These are phyloP conservation scores for Citrus maxima DNA, from an alignment of 345 rosid species.

Conservation along the genomic window DNA sequence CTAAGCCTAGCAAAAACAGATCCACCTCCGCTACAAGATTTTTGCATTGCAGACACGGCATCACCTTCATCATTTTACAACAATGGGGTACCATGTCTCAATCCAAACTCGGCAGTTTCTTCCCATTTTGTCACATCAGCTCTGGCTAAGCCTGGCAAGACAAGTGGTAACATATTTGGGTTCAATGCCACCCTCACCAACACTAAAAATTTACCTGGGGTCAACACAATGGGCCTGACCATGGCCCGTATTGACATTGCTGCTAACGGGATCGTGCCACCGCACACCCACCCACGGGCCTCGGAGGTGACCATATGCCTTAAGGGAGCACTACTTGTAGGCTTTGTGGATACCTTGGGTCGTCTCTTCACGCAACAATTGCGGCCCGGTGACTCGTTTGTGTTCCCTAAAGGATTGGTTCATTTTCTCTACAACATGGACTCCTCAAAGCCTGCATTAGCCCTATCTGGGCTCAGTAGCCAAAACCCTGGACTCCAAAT, in stretches of 20 bases:
- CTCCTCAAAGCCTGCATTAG: slow-evolving; percentile 37
- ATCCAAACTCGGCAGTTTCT: slow-evolving; percentile 36
- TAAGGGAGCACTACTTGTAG: slow-evolving; percentile 48
- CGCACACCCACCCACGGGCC: slow-evolving; percentile 76
- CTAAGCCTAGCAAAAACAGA: slow-evolving; percentile 43
- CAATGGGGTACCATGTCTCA: slow-evolving; percentile 57
- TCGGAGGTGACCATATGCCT: slow-evolving; percentile 69
- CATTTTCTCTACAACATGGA: slow-evolving; percentile 61
- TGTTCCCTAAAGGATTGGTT: slow-evolving; percentile 63
- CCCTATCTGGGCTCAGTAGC: slow-evolving; percentile 64
- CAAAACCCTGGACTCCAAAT: slow-evolving; percentile 71
- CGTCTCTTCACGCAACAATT: slow-evolving; percentile 50
- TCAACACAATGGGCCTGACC: slow-evolving; percentile 75
- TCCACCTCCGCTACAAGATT: slow-evolving; percentile 75
- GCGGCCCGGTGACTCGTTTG: slow-evolving; percentile 58
- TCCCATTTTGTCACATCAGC: slow-evolving; percentile 60
- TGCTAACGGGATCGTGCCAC: slow-evolving; percentile 42
- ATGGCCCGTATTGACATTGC: slow-evolving; percentile 57
- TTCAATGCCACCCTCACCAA: slow-evolving; percentile 57
- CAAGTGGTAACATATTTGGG: slow-evolving; percentile 39
- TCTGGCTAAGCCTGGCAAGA: slow-evolving; percentile 46
- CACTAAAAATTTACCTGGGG: slow-evolving; percentile 51
- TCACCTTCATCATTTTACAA: slow-evolving; percentile 20
- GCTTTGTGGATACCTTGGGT: slow-evolving; percentile 56
- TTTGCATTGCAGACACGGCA: slow-evolving; percentile 53